Evolutionary conservation across 768 basidiomycete genomes (phyloP), one percentile per base, ranked within the genome.

Genomic region (Phanerochaete carnosa): DNA sequence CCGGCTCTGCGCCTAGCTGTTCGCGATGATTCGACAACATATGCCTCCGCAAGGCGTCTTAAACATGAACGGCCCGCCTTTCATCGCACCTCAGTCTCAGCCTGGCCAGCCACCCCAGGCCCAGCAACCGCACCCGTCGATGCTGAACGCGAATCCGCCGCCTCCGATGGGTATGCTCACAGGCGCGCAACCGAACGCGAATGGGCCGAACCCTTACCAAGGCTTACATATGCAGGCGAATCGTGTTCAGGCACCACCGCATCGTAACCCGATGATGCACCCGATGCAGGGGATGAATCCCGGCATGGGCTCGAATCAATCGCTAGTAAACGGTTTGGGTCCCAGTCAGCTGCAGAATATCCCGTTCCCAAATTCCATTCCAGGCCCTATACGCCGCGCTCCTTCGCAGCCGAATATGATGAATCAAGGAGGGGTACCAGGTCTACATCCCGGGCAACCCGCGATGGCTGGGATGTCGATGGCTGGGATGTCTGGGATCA

Each of bases 321-420:
- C 76, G 25, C 74, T 76, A 62, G 73, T 78, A 65, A 66, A 64
- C 53, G 70, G 69, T 9, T 54, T 70, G 62, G 72, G 68, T 55
- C 73, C 72, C 63, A 73, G 71, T 54, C 74, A 77, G 66, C 71
- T 78, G 55, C 79, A 76, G 66, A 60, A 69, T 64, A 77, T 81
- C 73, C 68, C 65, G 52, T 83, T 82, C 67, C 72, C 75, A 57
- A 66, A 64, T 50, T 57, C 55, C 63, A 75, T 79, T 67, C 77
- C 83, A 73, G 39, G 39, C 74, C 72, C 39, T 73, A 70, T 81
- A 49, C 82, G 87, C 60, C 82, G 87, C 67, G 80, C 79, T n/a
- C 73, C 77, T 60, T 83, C 86, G 23, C 87, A 88, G 72, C 80
- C 84, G 4, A 71, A 66, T 47, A 61, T 57, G 71, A 66, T 80